These are phyloP conservation scores for Alternaria viburni DNA, from an alignment of 2,329 filamentous ascomycete species.

Conservation along the genomic window DNA sequence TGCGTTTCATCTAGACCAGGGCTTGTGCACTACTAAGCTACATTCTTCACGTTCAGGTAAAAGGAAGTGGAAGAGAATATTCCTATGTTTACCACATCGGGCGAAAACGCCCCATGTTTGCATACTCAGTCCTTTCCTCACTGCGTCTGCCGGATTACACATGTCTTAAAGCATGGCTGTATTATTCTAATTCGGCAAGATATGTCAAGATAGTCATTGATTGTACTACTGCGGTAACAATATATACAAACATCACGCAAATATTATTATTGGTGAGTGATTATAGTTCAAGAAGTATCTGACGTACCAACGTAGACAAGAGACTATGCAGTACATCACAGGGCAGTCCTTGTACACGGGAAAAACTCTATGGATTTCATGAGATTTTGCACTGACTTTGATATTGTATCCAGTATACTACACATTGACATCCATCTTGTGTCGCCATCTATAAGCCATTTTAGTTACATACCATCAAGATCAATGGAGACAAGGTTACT, in stretches of 20 bases:
- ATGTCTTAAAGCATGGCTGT: background rate
- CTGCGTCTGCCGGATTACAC: background rate
- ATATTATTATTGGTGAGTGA: background rate
- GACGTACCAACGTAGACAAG: background rate
- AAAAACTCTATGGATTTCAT: background rate
- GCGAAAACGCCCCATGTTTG: background rate
- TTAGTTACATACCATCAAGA: background rate
- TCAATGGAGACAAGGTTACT: background rate
- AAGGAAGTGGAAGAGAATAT: background rate
- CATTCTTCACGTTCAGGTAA: background rate
- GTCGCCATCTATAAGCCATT: background rate
- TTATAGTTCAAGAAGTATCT: background rate
- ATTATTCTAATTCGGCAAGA: background rate
- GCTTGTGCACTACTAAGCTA: background rate
- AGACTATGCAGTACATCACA: background rate
- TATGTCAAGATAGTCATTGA: background rate
- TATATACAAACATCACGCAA: background rate
- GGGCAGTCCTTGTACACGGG: background rate
- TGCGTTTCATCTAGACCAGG: background rate
- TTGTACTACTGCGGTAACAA: background rate
- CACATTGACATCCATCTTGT: background rate
- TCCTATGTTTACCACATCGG: background rate
- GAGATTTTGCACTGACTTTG: background rate
- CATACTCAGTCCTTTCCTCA: background rate
- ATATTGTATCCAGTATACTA: background rate